Evolutionary conservation across 208 protist species (phyloP).

Genomic region (Crithidia fasciculata): DNA sequence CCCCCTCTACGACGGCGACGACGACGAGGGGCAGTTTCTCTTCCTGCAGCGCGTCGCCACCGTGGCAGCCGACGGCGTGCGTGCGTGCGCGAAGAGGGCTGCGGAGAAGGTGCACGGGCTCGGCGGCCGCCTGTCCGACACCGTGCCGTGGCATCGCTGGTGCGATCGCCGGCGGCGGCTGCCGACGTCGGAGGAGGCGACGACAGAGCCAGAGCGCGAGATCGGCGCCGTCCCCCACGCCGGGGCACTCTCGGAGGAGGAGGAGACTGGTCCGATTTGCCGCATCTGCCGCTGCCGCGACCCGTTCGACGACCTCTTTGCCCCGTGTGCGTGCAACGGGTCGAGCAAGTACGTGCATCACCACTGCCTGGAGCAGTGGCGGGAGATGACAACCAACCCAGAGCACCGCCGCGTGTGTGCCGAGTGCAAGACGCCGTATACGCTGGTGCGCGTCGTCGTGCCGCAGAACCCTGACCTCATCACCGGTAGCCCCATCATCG

Average conservation of each 20-base stretch:
- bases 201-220: constrained; percentile 16
- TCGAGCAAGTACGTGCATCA: constrained; percentile 37
- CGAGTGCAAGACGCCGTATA: constrained; percentile 41
- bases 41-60: constrained; percentile 15
- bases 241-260: constrained; percentile 11
- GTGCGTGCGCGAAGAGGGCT: not conserved
- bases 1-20: constrained; percentile 21
- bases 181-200: constrained; percentile 12
- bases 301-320: constrained; percentile 29
- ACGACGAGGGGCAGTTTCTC: constrained; percentile 6
- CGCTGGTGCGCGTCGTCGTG: constrained; percentile 24
- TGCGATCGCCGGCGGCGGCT: constrained; percentile 2
- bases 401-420: constrained; percentile 37
- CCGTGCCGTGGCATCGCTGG: constrained; percentile 16
- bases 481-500: constrained; percentile 29
- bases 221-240: constrained; percentile 8
- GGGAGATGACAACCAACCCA: constrained; percentile 35
- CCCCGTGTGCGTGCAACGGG: constrained; percentile 35
- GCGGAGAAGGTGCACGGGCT: not conserved
- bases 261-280: constrained; percentile 23
- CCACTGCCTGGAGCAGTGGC: constrained; percentile 35
- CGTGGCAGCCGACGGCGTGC: constrained; percentile 13
- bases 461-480: constrained; percentile 25
- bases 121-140: not conserved
- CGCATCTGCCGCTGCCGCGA: constrained; percentile 35